Evolutionary conservation across 768 basidiomycete genomes (phyloP).

Genomic region (Xerocomellus dryophilus): DNA sequence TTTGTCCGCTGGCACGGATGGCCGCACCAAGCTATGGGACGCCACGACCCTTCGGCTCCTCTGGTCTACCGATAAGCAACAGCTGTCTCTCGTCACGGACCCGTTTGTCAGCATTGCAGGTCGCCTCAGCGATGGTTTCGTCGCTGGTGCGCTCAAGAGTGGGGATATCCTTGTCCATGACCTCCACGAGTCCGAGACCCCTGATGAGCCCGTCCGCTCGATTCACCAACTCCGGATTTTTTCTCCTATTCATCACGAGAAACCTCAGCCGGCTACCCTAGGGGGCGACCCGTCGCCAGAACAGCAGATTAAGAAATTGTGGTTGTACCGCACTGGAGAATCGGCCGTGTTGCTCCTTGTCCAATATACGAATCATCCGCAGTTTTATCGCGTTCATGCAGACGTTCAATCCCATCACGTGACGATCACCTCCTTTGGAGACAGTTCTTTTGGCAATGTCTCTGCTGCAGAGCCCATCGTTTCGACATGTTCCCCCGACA

Average conservation of each 20-base stretch:
- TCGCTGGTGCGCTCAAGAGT: slow-evolving; percentile 51
- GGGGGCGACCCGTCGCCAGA: background rate
- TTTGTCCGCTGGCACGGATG: slow-evolving; percentile 59
- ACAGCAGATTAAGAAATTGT: slow-evolving; percentile 14
- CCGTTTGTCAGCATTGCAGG: slow-evolving; percentile 50
- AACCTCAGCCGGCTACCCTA: background rate
- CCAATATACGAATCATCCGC: slow-evolving; percentile 46
- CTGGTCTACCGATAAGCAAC: slow-evolving; percentile 56
- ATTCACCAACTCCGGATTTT: slow-evolving; percentile 35
- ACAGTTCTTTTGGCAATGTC: slow-evolving; percentile 49
- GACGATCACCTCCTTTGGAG: slow-evolving; percentile 47
- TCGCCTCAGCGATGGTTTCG: slow-evolving; percentile 39
- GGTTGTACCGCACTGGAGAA: slow-evolving; percentile 13
- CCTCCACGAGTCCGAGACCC: slow-evolving; percentile 35
- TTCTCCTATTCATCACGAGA: slow-evolving; percentile 29
- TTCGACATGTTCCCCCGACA: slow-evolving; percentile 38
- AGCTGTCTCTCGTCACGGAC: slow-evolving; percentile 40
- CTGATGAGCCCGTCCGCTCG: slow-evolving; percentile 12
- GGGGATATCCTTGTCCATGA: slow-evolving; percentile 60
- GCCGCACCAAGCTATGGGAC: slow-evolving; percentile 74
- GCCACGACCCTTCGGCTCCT: slow-evolving; percentile 49
- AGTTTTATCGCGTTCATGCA: slow-evolving; percentile 52
- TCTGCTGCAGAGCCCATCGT: slow-evolving; percentile 46
- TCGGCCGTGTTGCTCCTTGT: slow-evolving; percentile 39
- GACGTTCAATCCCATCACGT: slow-evolving; percentile 27